Conservation (phyloP, 768 basidiomycete genomes). For the Xanthoconium purpureum region DNA sequence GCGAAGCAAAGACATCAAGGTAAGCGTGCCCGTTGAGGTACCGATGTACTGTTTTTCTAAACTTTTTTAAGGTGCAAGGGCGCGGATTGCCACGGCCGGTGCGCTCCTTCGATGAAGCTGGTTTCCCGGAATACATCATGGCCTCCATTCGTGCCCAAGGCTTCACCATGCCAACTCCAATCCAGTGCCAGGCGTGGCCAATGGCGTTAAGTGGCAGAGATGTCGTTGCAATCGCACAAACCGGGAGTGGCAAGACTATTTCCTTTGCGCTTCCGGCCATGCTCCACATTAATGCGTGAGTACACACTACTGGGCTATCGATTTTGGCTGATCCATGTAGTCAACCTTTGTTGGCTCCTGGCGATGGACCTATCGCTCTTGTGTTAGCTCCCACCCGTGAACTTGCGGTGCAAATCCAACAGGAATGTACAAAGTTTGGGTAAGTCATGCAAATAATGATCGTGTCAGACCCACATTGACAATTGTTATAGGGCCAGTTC, state of each 20-base stretch:
- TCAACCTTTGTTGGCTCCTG: constrained; percentile 88
- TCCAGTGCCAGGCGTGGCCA: constrained; percentile 99
- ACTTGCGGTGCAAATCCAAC: constrained; percentile 97
- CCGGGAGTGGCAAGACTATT: constrained; percentile 98
- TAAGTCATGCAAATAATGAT: constrained; percentile 32
- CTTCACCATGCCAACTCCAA: constrained; percentile 86
- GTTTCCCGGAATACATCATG: constrained; percentile 96
- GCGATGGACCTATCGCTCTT: constrained; percentile 96
- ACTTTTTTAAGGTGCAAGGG: constrained; percentile 69
- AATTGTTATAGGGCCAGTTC: constrained; percentile 65
- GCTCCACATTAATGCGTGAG: constrained; percentile 99
- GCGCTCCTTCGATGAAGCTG: constrained; percentile 88
- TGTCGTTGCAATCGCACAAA: constrained; percentile 95
- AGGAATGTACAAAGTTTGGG: constrained; percentile 99
- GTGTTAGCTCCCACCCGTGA: constrained; percentile 98
- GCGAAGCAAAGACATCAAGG: constrained; percentile 83
- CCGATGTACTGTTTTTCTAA: neutral
- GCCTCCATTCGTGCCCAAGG: constrained; percentile 91
- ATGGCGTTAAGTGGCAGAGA: constrained; percentile 96
- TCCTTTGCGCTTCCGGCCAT: constrained; percentile 98
- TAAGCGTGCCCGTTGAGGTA: constrained; percentile 25
- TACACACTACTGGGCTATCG: constrained; percentile 7
- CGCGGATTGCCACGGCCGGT: constrained; percentile 86
- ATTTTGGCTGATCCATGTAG: constrained; percentile 35
- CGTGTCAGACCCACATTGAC: neutral